Evolutionary conservation across 805 yeast species (phyloP), one percentile per base, ranked within the genome.

Genomic region (Sugiyamaella chiloensis): DNA sequence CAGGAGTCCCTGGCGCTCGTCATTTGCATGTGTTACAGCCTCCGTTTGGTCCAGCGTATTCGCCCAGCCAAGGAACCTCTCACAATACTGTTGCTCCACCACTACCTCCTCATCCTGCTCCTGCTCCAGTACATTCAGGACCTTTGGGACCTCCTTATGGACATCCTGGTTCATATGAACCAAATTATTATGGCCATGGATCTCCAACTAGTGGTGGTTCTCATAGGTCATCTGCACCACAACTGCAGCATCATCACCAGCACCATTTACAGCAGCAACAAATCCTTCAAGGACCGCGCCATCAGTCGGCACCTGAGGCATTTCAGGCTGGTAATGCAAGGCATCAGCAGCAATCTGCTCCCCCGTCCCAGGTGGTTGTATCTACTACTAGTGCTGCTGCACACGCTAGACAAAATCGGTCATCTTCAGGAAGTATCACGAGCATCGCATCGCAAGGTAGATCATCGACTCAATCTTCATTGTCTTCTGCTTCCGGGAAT

Each of bases 301-400:
- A 46, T 39, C 51, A 32, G 27, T 31, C 36, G 20, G 45, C 50
- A 12, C 50, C 50, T 26, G 45, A 40, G 11, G 27, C 48, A 14
- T 47, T 12, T 31, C 42, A 34, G 20, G 37, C 37, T 4, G 20
- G 19, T 19, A n/a, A n/a, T n/a, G n/a, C n/a, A n/a, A n/a, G n/a
- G n/a, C 49, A 45, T 37, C 42, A 36, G 29, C 44, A 20, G 14
- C 43, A 47, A 14, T 45, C 23, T n/a, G 14, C 43, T 14, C 4
- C 30, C 5, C 42, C n/a, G 27, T 23, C 47, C 12, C 16, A 14
- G 30, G 30, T n/a, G n/a, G n/a, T n/a, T n/a, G n/a, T n/a, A n/a
- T n/a, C n/a, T n/a, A n/a, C n/a, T n/a, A n/a, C n/a, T n/a, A n/a
- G n/a, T n/a, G n/a, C n/a, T n/a, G n/a, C n/a, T n/a, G n/a, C n/a